phyloP scores from a whole-genome alignment of 306 rosid genomes.

The barrel medic (Medicago truncatula) region DNA sequence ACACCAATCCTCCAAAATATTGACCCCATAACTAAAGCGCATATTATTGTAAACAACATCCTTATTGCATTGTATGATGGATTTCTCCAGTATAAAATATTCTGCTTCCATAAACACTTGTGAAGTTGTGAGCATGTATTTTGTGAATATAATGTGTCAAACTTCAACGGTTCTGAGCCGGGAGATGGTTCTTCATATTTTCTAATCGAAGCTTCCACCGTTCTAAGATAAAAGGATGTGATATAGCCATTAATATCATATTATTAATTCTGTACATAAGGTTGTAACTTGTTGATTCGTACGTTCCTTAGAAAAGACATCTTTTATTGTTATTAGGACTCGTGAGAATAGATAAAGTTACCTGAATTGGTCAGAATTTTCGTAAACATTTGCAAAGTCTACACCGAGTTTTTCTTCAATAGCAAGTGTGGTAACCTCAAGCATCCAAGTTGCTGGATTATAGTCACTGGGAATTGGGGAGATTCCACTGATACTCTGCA shows the following conservation, averaged over 20 bases:
- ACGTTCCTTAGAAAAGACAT: neutral
- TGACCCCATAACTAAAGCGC: slow-evolving; percentile 73
- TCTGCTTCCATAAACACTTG: slow-evolving; percentile 79
- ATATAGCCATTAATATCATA: slow-evolving; percentile 9
- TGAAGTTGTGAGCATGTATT: slow-evolving; percentile 53
- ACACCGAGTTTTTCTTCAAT: slow-evolving; percentile 62
- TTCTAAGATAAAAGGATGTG: slow-evolving; percentile 49
- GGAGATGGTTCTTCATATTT: slow-evolving; percentile 54
- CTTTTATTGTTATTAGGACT: neutral
- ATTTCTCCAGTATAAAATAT: slow-evolving; percentile 89
- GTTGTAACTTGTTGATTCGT: neutral
- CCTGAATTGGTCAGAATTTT: slow-evolving; percentile 69
- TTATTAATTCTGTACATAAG: neutral
- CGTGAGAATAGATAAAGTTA: slow-evolving; percentile 28
- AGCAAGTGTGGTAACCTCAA: slow-evolving; percentile 77
- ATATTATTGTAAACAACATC: slow-evolving; percentile 58
- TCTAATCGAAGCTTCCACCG: slow-evolving; percentile 63
- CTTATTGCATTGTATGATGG: slow-evolving; percentile 84
- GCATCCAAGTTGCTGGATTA: slow-evolving; percentile 98
- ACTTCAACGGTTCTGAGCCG: slow-evolving; percentile 68
- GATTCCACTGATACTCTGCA: slow-evolving; percentile 59
- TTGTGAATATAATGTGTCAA: slow-evolving; percentile 66
- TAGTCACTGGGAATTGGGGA: slow-evolving; percentile 63
- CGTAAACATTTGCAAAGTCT: slow-evolving; percentile 63
- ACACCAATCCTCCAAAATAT: slow-evolving; percentile 72